Base-by-base conservation (phyloP, 179 eudicot genomes). In the Vitellaria paradoxa region DNA sequence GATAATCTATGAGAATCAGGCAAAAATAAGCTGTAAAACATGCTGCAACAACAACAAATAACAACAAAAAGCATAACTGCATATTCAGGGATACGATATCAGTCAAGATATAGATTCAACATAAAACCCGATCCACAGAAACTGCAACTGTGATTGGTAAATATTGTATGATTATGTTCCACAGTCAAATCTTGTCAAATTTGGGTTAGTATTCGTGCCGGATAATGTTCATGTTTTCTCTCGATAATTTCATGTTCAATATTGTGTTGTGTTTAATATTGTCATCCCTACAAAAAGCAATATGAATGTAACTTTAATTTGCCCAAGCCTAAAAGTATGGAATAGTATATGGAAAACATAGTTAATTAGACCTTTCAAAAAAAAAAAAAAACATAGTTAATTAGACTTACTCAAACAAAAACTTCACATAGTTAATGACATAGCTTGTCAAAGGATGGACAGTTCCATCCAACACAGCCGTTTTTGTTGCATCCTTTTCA, bases 381-480 rank as follows among this genome's bases (percentile, higher is more conserved):
- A n/a, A n/a, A n/a, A n/a, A n/a, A 50, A 45, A 30, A 30, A 30
- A 30, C 2, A 30, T 30, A 30, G 37, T 30, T 23, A 53, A 53
- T 68, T 53, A 49, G 71, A 82, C 97, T 85, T 96, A 96, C 99
- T 96, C 99, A 72, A 91, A 93, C 72, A 93, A 78, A 77, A 96
- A 90, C 85, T 96, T 96, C 87, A 96, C 97, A 76, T 96, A 96
- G 81, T 96, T 96, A 78, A 93, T 91, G 86, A 96, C 99, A 73
- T 96, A 93, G 93, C 99, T 96, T 64, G 99, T 96, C 81, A 96
- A 81, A 23, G 99, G 99, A 87, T 96, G 99, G 68, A 96, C 98
- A 61, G 98, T 96, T 77, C 98, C 99, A 85, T 93, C 99, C 78
- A 89, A 73, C 23, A 90, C 95, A 62, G 98, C 88, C 75, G 97